phyloP scores from a whole-genome alignment of 441 rosid genomes.

The Adansonia rubrostipa region DNA sequence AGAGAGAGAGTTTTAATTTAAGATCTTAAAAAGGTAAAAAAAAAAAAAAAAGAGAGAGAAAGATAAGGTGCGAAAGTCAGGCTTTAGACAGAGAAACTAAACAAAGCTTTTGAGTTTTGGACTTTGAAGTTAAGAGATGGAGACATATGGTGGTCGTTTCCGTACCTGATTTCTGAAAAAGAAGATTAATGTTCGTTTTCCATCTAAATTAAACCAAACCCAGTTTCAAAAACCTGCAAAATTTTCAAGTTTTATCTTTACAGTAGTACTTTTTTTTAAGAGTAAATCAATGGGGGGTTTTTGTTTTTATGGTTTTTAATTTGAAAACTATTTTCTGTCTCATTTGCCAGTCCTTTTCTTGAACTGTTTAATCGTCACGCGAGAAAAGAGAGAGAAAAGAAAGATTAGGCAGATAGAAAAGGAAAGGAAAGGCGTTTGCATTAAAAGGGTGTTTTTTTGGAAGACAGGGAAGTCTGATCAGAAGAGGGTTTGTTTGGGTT shows the following conservation, averaged over 20 bases:
- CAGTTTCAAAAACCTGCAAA: constrained; percentile 14
- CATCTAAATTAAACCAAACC: constrained; percentile 17
- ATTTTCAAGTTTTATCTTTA: background rate
- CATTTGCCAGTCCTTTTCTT: constrained; percentile 24
- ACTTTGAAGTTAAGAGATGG: constrained; percentile 7
- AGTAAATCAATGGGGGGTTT: background rate
- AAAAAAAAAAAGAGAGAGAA: background rate
- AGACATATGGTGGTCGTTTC: constrained; percentile 36
- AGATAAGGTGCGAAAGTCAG: constrained; percentile 24
- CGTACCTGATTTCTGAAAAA: constrained; percentile 50
- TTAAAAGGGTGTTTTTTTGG: constrained; percentile 14
- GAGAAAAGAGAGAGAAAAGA: constrained; percentile 15
- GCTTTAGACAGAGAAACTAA: background rate
- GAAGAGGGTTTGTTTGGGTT: constrained; percentile 4
- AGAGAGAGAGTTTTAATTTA: background rate
- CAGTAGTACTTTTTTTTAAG: background rate
- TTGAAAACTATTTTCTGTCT: constrained; percentile 10
- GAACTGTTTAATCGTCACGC: constrained; percentile 25
- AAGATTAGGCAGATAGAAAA: background rate
- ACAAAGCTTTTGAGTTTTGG: background rate
- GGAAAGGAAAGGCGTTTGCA: constrained; percentile 20
- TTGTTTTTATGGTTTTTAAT: background rate
- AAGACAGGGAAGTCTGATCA: constrained; percentile 4
- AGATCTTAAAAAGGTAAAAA: background rate
- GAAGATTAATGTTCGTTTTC: constrained; percentile 42